Conservation (phyloP, 164 flowering plant species). For the Piper betle region DNA sequence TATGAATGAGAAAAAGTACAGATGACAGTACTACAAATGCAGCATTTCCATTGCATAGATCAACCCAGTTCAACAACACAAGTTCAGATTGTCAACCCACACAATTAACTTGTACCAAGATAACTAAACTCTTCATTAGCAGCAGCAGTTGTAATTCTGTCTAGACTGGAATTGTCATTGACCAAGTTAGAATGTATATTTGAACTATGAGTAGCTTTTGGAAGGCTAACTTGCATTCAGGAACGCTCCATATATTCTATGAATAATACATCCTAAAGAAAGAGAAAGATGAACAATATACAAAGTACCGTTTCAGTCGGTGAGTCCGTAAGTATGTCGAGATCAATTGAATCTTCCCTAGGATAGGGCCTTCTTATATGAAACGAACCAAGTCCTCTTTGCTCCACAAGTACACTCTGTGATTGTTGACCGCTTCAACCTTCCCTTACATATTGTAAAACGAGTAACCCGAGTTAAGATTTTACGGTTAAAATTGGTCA, state of each 20-base stretch:
- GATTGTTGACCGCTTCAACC: constrained; percentile 12
- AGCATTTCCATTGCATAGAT: no score
- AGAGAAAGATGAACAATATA: background rate
- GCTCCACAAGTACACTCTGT: constrained; percentile 12
- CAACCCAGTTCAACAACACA: no score
- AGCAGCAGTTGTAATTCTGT: background rate
- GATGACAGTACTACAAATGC: no score
- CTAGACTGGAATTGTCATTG: constrained; percentile 6
- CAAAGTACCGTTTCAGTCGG: constrained; percentile 26
- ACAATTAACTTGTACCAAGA: no score
- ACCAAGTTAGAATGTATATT: constrained; percentile 15
- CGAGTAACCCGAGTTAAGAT: no score
- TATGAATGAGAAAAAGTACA: no score
- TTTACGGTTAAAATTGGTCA: no score
- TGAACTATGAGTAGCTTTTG: constrained; percentile 9
- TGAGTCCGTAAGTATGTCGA: constrained; percentile 16
- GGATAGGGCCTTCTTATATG: constrained; percentile 16
- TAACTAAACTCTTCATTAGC: background rate
- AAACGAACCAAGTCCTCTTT: constrained; percentile 25
- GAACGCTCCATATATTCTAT: background rate
- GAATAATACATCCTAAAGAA: background rate
- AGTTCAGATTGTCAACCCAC: no score
- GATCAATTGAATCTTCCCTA: constrained; percentile 21
- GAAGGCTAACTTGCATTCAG: constrained; percentile 15
- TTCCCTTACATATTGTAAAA: constrained; percentile 32